phyloP scores from a whole-genome alignment of 345 rosid species.

The Arabis alpina region DNA sequence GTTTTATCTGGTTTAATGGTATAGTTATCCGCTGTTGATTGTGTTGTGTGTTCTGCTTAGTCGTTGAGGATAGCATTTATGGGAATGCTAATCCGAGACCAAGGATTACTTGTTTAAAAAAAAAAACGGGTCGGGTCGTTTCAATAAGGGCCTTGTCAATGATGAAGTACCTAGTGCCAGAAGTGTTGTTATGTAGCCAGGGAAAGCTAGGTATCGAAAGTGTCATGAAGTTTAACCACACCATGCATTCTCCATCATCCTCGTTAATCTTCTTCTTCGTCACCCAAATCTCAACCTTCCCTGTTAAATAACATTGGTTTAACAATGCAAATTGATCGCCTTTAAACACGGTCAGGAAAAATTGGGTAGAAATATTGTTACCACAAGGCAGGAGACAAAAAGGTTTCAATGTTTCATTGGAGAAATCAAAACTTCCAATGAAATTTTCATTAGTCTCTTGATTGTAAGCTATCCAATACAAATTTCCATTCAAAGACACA shows the following conservation, averaged over 20 bases:
- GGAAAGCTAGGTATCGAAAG: background rate
- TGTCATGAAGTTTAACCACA: slow-evolving; percentile 17
- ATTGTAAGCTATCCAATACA: background rate
- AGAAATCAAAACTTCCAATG: slow-evolving; percentile 29
- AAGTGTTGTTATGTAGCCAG: background rate
- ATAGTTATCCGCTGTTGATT: too few species aligned
- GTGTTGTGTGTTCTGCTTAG: too few species aligned
- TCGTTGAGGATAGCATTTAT: too few species aligned
- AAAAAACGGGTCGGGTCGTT: too few species aligned
- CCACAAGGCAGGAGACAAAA: slow-evolving; percentile 22
- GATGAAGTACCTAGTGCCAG: slow-evolving; percentile 6
- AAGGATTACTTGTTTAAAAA: too few species aligned
- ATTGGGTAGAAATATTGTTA: background rate
- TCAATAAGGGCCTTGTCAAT: slow-evolving; percentile 22
- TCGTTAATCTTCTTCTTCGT: slow-evolving; percentile 4
- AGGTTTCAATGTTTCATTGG: background rate
- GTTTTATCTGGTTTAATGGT: too few species aligned
- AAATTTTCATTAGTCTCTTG: background rate
- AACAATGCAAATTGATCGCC: slow-evolving; percentile 15
- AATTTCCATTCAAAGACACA: slow-evolving; percentile 24
- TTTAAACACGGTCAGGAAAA: background rate
- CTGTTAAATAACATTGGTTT: background rate
- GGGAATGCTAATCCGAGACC: too few species aligned
- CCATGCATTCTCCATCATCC: background rate
- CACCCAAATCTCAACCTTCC: slow-evolving; percentile 22